Evolutionary conservation across 805 yeast species (phyloP).

Genomic region (Huiozyma sinensis): DNA sequence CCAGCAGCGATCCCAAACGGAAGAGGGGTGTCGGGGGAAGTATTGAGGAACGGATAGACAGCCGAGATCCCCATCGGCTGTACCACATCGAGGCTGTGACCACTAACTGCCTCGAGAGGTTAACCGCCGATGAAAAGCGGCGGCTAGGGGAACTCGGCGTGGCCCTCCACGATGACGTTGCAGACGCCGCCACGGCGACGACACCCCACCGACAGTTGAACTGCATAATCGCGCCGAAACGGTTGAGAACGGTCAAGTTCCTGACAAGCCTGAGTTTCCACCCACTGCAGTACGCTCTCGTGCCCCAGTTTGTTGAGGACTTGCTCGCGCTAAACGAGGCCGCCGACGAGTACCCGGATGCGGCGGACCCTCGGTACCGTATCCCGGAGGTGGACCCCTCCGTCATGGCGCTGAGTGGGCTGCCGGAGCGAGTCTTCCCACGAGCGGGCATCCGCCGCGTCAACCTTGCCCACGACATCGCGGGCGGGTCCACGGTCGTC

Average conservation of each 20-base stretch:
- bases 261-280: slow-evolving; percentile 54
- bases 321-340: slow-evolving; percentile 27
- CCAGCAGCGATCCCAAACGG: no score
- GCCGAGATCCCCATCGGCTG: neutral
- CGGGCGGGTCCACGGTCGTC: slow-evolving; percentile 21
- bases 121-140: slow-evolving; percentile 34
- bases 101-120: slow-evolving; percentile 46
- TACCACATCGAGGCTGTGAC: slow-evolving; percentile 41
- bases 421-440: slow-evolving; percentile 16
- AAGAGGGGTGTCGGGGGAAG: no score
- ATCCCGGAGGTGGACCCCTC: slow-evolving; percentile 28
- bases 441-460: slow-evolving; percentile 13
- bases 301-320: slow-evolving; percentile 43
- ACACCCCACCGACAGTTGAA: slow-evolving; percentile 16
- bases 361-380: slow-evolving; percentile 15
- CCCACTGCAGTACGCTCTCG: slow-evolving; percentile 37
- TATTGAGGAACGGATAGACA: no score
- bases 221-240: slow-evolving; percentile 63
- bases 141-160: slow-evolving; percentile 48
- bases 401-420: slow-evolving; percentile 8
- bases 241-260: slow-evolving; percentile 78
- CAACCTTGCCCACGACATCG: slow-evolving; percentile 19
- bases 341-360: no score
- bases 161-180: slow-evolving; percentile 31
- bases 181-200: slow-evolving; percentile 12